Base-by-base conservation (phyloP, 139 green algal genomes). In the Auxenochlorella pyrenoidosa region DNA sequence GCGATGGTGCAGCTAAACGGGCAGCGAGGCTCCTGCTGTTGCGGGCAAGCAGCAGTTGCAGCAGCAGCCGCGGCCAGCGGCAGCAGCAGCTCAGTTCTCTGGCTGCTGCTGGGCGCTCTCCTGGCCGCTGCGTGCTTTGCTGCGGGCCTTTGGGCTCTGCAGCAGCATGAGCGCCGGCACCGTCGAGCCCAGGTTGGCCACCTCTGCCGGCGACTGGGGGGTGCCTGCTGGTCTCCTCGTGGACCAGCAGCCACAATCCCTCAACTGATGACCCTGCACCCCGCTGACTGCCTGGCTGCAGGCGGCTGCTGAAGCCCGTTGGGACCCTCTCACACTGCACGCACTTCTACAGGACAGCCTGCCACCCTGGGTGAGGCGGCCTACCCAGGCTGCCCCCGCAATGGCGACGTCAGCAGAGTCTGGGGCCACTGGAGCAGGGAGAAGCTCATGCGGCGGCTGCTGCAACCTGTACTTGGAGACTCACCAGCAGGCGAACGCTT, bases 291-390 rank as follows among this genome's bases (percentile, higher is more conserved):
- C 24, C 63, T 71, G 63, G 36, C 28, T 59, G 80, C 80, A 85
- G 80, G 80, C 80, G 4, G 59, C 60, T 18, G 80, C 63, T 2
- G 80, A 60, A n/a, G 51, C n/a, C 0, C 16, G 38, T 8, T 83
- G 78, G 78, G 51, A 83, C 41, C 60, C 38, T 6, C 36, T 41
- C 19, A 47, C 80, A 1, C 40, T 65, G 41, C 60, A 71, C 18
- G 58, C 38, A 10, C 60, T 85, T 38, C 68, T 85, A 3, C 38
- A 41, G 34, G 80, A 85, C 34, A 75, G 40, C 63, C 63, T 85
- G 30, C 80, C 80, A 4, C 5, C 80, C 18, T 85, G 80, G 80
- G 79, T 72, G 40, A 84, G 79, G 3, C 28, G n/a, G n/a, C n/a
- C n/a, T 12, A 12, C 3, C 40, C 5, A 41, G 19, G 6, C 8